Base-by-base conservation (phyloP, 2,329 filamentous ascomycete species). In the Hypoxylon sp. region DNA sequence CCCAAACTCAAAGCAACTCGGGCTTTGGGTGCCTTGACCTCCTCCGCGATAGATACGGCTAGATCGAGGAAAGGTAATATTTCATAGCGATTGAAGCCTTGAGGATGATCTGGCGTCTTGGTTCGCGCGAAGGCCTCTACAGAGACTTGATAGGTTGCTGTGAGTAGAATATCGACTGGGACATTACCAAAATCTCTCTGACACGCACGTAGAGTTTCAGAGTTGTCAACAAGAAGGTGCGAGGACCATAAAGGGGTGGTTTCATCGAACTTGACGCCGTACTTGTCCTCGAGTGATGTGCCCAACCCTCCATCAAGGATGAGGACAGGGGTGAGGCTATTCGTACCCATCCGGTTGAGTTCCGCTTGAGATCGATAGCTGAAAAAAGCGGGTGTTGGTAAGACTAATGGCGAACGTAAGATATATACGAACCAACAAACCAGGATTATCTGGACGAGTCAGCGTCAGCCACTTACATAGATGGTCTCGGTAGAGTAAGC, bases 231-330 rank as follows among this genome's bases (percentile, higher is more conserved):
- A n/a, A 92, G 84, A 5, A 91, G 83, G 74, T 92, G 86, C 0
- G 89, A 89, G 0, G 90, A 91, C 90, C 90, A 92, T 42, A 92
- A 84, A 0, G 90, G 90, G 10, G 79, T 81, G 39, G 80, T 75
- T 29, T 80, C 77, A 57, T 81, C 79, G 76, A 92, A 92, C 13
- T 76, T 80, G 66, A 86, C 74, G 61, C 78, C 78, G 76, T 90
- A 87, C 29, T 84, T 79, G 66, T 89, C 85, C 74, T 90, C 85
- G 2, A 92, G 87, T 0, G 88, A 87, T 2, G 90, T 92, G 35
- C 90, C 90, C 22, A 92, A 84, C 6, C 90, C 90, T 59, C 90
- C 90, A 75, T 92, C 90, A 42, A 92, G 84, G 53, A 92, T 79
- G 68, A 84, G 78, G 66, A 86, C 48, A n/a, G 70, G 71, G 29